A percentile compares a stretch with the other conserved stretches of the same genome.
Evolutionary conservation across 352 stramenopile genomes (phyloP).

Genomic region (Globisporangium barbulae): DNA sequence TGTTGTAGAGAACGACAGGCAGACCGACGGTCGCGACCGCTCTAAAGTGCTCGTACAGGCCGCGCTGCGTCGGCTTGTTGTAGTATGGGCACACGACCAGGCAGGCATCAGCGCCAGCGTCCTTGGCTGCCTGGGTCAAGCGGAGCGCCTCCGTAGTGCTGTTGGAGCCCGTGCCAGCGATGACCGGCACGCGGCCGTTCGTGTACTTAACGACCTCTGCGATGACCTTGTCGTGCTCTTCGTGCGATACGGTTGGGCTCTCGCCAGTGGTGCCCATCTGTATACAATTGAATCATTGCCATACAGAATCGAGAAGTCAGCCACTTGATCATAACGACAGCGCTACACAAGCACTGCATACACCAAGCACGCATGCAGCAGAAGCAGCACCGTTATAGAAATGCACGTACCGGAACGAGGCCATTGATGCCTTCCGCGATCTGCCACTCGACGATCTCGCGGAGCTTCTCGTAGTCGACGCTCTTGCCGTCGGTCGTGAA

Average conservation of each 20-base stretch:
- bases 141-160: constrained; percentile 84
- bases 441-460: constrained; percentile 91
- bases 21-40: constrained; percentile 81
- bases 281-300: not conserved
- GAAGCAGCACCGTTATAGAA: no score
- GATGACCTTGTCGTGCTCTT: constrained; percentile 95
- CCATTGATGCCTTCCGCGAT: constrained; percentile 94
- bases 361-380: not conserved
- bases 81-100: constrained; percentile 98
- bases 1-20: constrained; percentile 97
- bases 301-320: not conserved
- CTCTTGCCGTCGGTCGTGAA: constrained; percentile 89
- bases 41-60: constrained; percentile 95
- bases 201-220: constrained; percentile 84
- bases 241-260: constrained; percentile 91
- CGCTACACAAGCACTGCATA: not conserved
- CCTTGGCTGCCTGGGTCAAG: constrained; percentile 87
- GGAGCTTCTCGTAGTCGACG: constrained; percentile 93
- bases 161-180: constrained; percentile 96
- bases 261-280: constrained; percentile 97
- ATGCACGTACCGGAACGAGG: constrained; percentile 86
- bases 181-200: constrained; percentile 88
- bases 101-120: constrained; percentile 92
- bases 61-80: constrained; percentile 97
- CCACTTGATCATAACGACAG: not conserved